Evolutionary conservation across 2,329 filamentous ascomycete genomes (phyloP), one percentile per base, ranked within the genome.

Genomic region (Pseudohalonectria lignicola): DNA sequence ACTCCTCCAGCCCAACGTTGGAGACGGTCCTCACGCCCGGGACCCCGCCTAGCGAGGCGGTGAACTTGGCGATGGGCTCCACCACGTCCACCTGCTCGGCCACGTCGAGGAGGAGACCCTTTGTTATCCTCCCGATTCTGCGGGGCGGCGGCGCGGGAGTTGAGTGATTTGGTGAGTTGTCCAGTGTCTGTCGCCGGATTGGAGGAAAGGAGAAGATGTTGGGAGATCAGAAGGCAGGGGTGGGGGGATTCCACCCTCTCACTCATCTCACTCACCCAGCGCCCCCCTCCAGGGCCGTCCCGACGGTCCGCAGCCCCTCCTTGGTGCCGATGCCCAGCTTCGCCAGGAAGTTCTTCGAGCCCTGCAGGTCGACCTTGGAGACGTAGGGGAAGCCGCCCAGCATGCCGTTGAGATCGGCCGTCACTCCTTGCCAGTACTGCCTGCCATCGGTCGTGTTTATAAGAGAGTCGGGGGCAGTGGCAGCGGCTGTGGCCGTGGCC

Each of bases 41-140:
- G 31, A 68, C 70, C 1, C 65, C 69, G 3, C 59, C 51, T 1
- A 93, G 60, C 16, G 66, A 62, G 12, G 70, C 67, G 1, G 86
- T 87, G 59, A 95, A 94, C 53, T 87, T 86, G 48, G 69, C 64
- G 16, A 94, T 75, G 0, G 88, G 90, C 63, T 95, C 88, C 23
- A 95, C 76, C 17, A 93, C 69, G 54, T 95, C 88, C 6, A 94
- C 80, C 3, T 68, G 62, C 13, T 75, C 63, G n/a, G 81, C 79
- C 1, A 90, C 63, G 18, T 75, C 66, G 20, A 80, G 60, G n/a
- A 95, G 66, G 4, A 95, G 68, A 0, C 82, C 83, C 41, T 81
- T 70, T 0, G 86, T 94, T 42, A 95, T 74, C 31, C 90, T 70
- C 1, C 88, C 90, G 41, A 94, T 93, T 1, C 88, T 78, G 45